These are phyloP conservation scores for Trichoderma brevicompactum DNA, from an alignment of 2,329 filamentous ascomycete species.

Conservation along the genomic window DNA sequence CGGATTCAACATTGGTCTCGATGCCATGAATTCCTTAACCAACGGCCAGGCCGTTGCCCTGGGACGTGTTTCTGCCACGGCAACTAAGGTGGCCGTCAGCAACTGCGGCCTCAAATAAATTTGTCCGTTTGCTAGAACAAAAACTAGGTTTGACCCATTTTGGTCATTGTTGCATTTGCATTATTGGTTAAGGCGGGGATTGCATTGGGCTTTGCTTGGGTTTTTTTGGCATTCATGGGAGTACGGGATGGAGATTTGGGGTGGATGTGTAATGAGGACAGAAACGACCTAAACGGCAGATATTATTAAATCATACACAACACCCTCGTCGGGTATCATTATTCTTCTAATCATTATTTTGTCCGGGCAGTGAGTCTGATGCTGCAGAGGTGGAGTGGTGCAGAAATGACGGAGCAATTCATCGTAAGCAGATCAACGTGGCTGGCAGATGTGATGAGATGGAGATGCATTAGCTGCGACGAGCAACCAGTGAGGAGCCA, in stretches of 20 bases:
- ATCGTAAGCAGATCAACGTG: constrained; percentile 21
- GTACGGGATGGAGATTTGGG: constrained; percentile 2
- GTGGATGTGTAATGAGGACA: constrained; percentile 11
- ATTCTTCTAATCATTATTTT: background rate
- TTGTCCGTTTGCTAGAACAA: background rate
- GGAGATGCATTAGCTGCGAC: constrained; percentile 11
- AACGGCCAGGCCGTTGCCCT: constrained; percentile 53
- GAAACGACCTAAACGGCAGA: constrained; percentile 18
- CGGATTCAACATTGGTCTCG: constrained; percentile 61
- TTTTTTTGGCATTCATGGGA: background rate
- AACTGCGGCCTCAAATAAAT: constrained; percentile 48
- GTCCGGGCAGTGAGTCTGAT: background rate
- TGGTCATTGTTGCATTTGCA: constrained; percentile 8
- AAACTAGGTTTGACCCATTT: background rate
- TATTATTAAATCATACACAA: constrained; percentile 14
- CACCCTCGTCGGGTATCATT: constrained; percentile 19
- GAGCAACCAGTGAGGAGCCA: background rate
- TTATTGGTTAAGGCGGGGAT: constrained; percentile 13
- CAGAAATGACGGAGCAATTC: background rate
- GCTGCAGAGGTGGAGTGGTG: background rate
- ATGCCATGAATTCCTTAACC: constrained; percentile 61
- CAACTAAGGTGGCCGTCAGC: constrained; percentile 48
- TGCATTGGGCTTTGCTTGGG: constrained; percentile 12
- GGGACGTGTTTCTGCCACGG: constrained; percentile 57
- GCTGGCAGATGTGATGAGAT: background rate